Conservation (phyloP, 2,329 filamentous ascomycete genomes). For the Beauveria sp. region DNA sequence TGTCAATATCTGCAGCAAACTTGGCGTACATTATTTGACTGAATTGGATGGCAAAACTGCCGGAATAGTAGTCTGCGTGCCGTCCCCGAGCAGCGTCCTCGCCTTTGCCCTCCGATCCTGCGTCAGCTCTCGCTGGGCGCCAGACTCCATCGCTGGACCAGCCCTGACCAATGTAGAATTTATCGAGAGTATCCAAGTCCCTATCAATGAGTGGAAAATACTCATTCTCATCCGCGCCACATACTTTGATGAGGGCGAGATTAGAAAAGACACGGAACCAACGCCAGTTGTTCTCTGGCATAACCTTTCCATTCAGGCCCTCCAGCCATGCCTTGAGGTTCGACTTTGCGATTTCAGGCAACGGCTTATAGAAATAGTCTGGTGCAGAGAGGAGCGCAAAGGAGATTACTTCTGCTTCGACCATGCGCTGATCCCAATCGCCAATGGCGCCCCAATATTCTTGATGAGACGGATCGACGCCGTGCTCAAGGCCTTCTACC, state of each 20-base stretch:
- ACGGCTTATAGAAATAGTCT: constrained; percentile 23
- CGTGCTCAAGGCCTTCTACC: constrained; percentile 23
- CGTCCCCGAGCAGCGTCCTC: constrained; percentile 18
- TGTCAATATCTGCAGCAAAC: constrained; percentile 34
- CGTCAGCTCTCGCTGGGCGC: constrained; percentile 19
- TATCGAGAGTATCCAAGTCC: constrained; percentile 36
- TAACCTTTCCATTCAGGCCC: constrained; percentile 34
- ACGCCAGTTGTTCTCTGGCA: constrained; percentile 43
- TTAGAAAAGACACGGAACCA: constrained; percentile 47
- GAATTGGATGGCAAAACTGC: constrained; percentile 47
- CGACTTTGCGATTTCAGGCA: constrained; percentile 21
- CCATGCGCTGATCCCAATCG: constrained; percentile 44
- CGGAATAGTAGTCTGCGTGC: constrained; percentile 46
- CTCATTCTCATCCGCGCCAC: constrained; percentile 27
- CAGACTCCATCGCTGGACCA: constrained; percentile 42
- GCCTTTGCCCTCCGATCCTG: constrained; percentile 10
- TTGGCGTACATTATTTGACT: constrained; percentile 39
- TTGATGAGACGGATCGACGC: constrained; percentile 24
- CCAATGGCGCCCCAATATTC: constrained; percentile 42
- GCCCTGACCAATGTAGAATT: constrained; percentile 35
- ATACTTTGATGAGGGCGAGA: constrained; percentile 34
- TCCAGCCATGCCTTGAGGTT: constrained; percentile 35
- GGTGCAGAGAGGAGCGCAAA: constrained; percentile 40
- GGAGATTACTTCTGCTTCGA: constrained; percentile 44
- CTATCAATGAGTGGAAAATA: constrained; percentile 29